These are phyloP conservation scores for Deinandra increscens DNA, from an alignment of 129 eudicot species.

Conservation along the genomic window DNA sequence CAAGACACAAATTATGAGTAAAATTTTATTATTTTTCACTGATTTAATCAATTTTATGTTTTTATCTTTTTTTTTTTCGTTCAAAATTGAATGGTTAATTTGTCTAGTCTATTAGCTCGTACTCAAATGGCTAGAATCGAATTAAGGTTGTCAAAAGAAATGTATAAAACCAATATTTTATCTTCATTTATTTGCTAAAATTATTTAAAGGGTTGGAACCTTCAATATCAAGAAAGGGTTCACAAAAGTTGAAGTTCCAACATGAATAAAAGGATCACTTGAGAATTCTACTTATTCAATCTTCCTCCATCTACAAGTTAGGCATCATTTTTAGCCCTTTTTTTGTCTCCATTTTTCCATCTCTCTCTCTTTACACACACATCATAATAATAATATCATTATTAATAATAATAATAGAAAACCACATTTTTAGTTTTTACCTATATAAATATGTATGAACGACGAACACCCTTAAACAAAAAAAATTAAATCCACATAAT, in stretches of 20 bases:
- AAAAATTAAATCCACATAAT: no score
- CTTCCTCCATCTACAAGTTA: constrained; percentile 40
- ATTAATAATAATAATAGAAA: no score
- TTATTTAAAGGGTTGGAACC: constrained; percentile 11
- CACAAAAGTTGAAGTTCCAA: constrained; percentile 24
- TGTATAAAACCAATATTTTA: not conserved
- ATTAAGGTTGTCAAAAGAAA: no score
- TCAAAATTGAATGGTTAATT: not conserved
- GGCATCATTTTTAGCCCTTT: constrained; percentile 27
- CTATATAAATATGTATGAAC: no score
- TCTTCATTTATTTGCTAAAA: not conserved
- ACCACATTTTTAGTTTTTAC: no score
- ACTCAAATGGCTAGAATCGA: not conserved
- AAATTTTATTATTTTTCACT: no score
- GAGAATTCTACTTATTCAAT: constrained; percentile 25
- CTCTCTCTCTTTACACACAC: no score
- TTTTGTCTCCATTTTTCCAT: not conserved
- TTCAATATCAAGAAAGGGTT: constrained; percentile 38
- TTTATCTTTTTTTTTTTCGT: no score
- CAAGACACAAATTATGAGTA: no score
- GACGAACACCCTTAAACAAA: no score
- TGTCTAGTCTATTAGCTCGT: not conserved
- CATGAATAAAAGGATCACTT: constrained; percentile 36
- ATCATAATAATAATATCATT: no score
- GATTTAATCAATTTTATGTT: no score